These are phyloP conservation scores for Pyronema domesticum DNA, from an alignment of 495 filamentous ascomycete species.

Conservation along the genomic window DNA sequence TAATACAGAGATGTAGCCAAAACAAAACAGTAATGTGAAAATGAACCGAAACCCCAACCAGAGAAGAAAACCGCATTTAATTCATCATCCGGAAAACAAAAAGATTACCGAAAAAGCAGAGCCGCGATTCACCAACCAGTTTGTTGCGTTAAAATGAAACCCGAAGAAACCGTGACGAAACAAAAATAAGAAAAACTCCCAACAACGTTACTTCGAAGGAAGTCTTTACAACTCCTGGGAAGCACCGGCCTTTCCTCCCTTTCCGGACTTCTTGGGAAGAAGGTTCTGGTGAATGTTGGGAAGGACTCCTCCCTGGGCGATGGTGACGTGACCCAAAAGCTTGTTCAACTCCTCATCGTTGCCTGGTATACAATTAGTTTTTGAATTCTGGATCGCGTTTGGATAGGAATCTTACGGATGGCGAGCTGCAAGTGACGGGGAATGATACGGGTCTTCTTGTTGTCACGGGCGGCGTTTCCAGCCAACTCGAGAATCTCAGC, in stretches of 20 bases:
- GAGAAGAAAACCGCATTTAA: conserved; percentile 8
- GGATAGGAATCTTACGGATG: conserved; percentile 41
- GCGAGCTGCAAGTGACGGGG: conserved; percentile 97
- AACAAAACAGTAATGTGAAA: neutral
- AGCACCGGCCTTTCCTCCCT: conserved; percentile 19
- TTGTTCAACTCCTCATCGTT: conserved; percentile 99
- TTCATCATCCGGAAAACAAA: conserved; percentile 10
- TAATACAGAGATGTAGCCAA: neutral
- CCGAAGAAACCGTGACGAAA: neutral
- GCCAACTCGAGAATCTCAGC: conserved; percentile 98
- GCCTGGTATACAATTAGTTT: conserved; percentile 8
- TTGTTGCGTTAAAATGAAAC: conserved; percentile 3
- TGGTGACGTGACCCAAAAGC: conserved; percentile 96
- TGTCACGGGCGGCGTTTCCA: conserved; percentile 95
- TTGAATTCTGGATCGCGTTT: neutral
- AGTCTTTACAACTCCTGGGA: conserved; percentile 21
- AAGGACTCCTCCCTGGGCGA: conserved; percentile 97
- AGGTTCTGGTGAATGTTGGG: conserved; percentile 34
- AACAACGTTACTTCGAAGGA: neutral
- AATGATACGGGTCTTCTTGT: conserved; percentile 99
- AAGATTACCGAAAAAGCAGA: conserved; percentile 9
- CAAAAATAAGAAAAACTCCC: conserved; percentile 1
- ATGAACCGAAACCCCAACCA: conserved; percentile 10
- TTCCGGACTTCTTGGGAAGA: conserved; percentile 24
- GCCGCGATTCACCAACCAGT: conserved; percentile 4